These are phyloP conservation scores for Blastomyces silverae DNA, from an alignment of 2,329 filamentous ascomycete species.

Conservation along the genomic window DNA sequence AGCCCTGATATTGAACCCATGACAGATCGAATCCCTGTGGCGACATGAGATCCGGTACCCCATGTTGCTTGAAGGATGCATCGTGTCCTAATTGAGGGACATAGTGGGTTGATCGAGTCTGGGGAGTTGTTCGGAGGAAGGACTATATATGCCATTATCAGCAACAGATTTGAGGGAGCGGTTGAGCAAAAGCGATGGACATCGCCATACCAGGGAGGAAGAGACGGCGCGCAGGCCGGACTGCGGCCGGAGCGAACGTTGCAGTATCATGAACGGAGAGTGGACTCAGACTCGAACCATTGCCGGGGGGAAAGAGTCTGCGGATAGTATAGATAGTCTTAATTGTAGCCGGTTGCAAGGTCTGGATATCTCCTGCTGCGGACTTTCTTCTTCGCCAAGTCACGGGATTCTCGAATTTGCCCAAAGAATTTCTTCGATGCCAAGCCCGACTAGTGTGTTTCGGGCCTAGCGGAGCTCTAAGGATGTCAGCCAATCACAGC, in stretches of 20 bases:
- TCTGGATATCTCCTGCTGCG: not conserved
- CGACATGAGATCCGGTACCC: conserved; percentile 66
- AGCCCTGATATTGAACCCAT: conserved; percentile 74
- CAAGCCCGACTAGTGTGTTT: not conserved
- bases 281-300: conserved; percentile 17
- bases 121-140: conserved; percentile 34
- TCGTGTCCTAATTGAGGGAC: conserved; percentile 47
- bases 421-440: conserved; percentile 6
- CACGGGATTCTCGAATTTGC: conserved; percentile 4
- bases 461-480: not conserved
- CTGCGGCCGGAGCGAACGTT: conserved; percentile 41
- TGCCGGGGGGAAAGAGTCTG: not conserved
- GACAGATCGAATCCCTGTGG: conserved; percentile 63
- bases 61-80: conserved; percentile 42
- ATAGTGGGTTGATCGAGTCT: conserved; percentile 38
- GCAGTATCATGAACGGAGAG: conserved; percentile 36
- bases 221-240: conserved; percentile 38
- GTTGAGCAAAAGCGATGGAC: not conserved
- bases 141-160: conserved; percentile 22
- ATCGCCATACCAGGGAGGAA: conserved; percentile 31
- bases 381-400: conserved; percentile 14
- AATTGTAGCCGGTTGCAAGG: not conserved
- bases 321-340: no score
- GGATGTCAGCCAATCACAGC: not conserved
- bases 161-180: conserved; percentile 13